phyloP scores from a whole-genome alignment of 345 rosid genomes.

The Euphorbia lathyris region DNA sequence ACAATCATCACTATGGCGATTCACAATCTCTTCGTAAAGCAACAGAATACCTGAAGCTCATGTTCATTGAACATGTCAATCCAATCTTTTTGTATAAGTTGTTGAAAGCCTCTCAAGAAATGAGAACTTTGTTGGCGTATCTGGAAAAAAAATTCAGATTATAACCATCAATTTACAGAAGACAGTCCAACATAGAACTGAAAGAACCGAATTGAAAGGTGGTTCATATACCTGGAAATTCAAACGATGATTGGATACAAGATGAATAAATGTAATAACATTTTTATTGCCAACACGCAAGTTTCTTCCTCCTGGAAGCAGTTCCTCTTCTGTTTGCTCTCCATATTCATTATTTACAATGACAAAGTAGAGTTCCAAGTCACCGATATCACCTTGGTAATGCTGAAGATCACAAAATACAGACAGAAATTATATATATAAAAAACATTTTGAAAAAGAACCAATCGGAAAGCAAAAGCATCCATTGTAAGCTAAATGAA shows the following conservation, averaged over 20 bases:
- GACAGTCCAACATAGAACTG: background rate
- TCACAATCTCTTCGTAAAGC: background rate
- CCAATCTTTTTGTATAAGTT: constrained; percentile 91
- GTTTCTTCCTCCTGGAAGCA: constrained; percentile 83
- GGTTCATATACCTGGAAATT: constrained; percentile 65
- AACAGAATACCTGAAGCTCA: constrained; percentile 77
- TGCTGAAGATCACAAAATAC: constrained; percentile 47
- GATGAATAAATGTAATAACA: constrained; percentile 86
- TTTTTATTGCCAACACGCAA: constrained; percentile 80
- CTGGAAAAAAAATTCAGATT: constrained; percentile 38
- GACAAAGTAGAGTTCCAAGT: constrained; percentile 86
- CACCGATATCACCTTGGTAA: constrained; percentile 74
- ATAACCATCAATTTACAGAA: constrained; percentile 9
- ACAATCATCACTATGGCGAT: too few species aligned
- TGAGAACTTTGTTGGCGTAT: constrained; percentile 93
- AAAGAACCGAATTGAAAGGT: constrained; percentile 5
- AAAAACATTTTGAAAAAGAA: constrained; percentile 4
- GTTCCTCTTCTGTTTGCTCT: constrained; percentile 91
- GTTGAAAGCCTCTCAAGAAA: constrained; percentile 94
- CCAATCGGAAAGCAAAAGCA: background rate
- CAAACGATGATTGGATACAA: constrained; percentile 94
- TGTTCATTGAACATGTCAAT: constrained; percentile 97
- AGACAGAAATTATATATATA: background rate
- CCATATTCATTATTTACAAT: constrained; percentile 97
- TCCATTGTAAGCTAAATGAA: constrained; percentile 18